phyloP scores from a whole-genome alignment of 805 yeast genomes.

The Zygosaccharomyces siamensis region DNA sequence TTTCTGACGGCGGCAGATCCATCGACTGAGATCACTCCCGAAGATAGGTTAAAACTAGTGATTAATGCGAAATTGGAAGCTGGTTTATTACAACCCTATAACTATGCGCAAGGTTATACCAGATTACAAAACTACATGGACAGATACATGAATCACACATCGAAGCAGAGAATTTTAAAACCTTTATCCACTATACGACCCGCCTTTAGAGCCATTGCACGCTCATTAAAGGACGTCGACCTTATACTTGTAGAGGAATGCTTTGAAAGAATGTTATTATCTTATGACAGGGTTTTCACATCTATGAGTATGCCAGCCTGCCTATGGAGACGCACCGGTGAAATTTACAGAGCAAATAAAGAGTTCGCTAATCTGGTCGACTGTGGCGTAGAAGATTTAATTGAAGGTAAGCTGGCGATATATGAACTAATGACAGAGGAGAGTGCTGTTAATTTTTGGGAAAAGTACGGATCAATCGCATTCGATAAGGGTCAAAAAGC shows the following conservation, averaged over 20 bases:
- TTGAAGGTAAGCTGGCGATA: conserved; percentile 88
- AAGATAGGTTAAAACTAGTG: conserved; percentile 86
- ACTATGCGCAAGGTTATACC: conserved; percentile 91
- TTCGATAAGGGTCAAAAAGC: conserved; percentile 95
- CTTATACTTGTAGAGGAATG: conserved; percentile 88
- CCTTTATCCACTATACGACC: conserved; percentile 85
- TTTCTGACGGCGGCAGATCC: conserved; percentile 97
- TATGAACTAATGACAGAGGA: conserved; percentile 94
- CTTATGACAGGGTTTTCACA: conserved; percentile 91
- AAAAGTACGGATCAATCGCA: conserved; percentile 92
- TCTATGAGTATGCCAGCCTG: conserved; percentile 98
- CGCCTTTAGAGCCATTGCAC: conserved; percentile 88
- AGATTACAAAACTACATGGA: conserved; percentile 88
- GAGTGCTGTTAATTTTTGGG: conserved; percentile 96
- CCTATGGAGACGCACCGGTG: conserved; percentile 95
- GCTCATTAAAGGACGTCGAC: conserved; percentile 85
- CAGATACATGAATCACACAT: conserved; percentile 77
- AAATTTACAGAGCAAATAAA: conserved; percentile 88
- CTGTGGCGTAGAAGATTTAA: conserved; percentile 80
- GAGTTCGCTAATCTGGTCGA: conserved; percentile 93
- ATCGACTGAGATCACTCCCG: conserved; percentile 88
- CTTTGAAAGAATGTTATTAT: conserved; percentile 87
- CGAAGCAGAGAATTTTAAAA: conserved; percentile 78
- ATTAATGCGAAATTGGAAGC: conserved; percentile 93
- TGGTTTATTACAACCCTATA: conserved; percentile 85